Evolutionary conservation across 371 early-diverging fungal genomes (phyloP).

Genomic region (Coemansia linderi): DNA sequence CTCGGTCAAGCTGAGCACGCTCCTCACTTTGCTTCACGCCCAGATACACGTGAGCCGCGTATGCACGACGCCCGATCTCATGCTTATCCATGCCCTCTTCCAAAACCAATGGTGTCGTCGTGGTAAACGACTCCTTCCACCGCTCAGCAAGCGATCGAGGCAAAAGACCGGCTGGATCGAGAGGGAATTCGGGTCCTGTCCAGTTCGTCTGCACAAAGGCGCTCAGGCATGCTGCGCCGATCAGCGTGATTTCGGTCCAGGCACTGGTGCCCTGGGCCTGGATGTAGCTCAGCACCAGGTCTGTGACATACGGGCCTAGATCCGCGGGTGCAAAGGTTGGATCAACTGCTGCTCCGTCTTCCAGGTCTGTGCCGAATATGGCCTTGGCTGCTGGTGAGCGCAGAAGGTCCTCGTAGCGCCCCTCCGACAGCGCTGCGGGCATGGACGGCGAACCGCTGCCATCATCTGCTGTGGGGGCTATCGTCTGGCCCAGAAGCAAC

Average conservation of each 20-base stretch:
- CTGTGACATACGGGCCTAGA: slow-evolving; percentile 12
- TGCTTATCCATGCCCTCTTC: slow-evolving; percentile 35
- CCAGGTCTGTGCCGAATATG: slow-evolving; percentile 29
- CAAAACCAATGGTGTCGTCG: slow-evolving; percentile 14
- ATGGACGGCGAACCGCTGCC: not conserved
- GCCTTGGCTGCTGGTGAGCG: slow-evolving; percentile 21
- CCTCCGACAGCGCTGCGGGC: slow-evolving; percentile 7
- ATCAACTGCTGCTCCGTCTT: not conserved
- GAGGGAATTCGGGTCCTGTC: slow-evolving; percentile 49
- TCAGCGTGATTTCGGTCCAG: slow-evolving; percentile 27
- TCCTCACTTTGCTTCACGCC: slow-evolving; percentile 41
- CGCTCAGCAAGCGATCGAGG: slow-evolving; percentile 24
- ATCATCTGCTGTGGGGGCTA: not conserved
- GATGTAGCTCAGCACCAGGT: slow-evolving; percentile 7
- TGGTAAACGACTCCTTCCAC: slow-evolving; percentile 27
- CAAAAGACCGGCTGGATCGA: slow-evolving; percentile 44
- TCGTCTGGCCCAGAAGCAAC: slow-evolving; percentile 29
- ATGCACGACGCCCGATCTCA: slow-evolving; percentile 47
- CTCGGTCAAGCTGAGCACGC: slow-evolving; percentile 33
- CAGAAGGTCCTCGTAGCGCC: slow-evolving; percentile 27
- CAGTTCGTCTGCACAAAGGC: slow-evolving; percentile 55
- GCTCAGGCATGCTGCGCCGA: slow-evolving; percentile 50
- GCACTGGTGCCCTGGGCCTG: slow-evolving; percentile 14
- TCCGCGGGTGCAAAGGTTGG: slow-evolving; percentile 13
- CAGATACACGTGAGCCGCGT: slow-evolving; percentile 38